A percentile compares a stretch with the other conserved stretches of the same genome.
Evolutionary conservation across 768 basidiomycete genomes (phyloP).

Genomic region (Tubosaeta sp.): DNA sequence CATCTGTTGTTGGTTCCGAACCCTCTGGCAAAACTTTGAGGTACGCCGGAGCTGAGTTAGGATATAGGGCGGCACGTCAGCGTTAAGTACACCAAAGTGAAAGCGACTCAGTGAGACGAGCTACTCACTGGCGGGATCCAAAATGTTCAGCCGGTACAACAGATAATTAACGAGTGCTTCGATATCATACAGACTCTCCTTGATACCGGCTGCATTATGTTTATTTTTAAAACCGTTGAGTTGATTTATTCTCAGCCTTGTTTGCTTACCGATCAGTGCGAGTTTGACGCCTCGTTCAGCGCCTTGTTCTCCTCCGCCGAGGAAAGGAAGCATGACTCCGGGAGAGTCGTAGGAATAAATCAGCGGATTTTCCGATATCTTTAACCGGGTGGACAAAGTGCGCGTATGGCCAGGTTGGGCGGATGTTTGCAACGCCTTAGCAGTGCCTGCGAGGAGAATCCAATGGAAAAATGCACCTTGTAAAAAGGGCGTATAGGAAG

Average conservation of each 20-base stretch:
- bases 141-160: conserved; percentile 75
- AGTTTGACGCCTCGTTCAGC: conserved; percentile 92
- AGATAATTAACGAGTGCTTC: conserved; percentile 85
- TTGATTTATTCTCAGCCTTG: conserved; percentile 9
- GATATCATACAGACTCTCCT: conserved; percentile 84
- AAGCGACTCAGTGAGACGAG: neutral
- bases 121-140: conserved; percentile 65
- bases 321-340: conserved; percentile 94
- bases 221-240: conserved; percentile 3
- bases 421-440: conserved; percentile 88
- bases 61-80: conserved; percentile 1
- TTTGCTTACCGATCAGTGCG: conserved; percentile 79
- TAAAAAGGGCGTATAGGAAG: neutral
- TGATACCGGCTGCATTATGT: conserved; percentile 73
- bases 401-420: conserved; percentile 89
- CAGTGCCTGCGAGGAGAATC: conserved; percentile 46
- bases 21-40: conserved; percentile 54
- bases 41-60: conserved; percentile 61
- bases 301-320: conserved; percentile 80
- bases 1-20: conserved; percentile 54
- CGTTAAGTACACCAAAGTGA: conserved; percentile 1
- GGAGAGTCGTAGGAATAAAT: conserved; percentile 96
- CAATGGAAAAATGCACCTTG: conserved; percentile 2
- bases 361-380: conserved; percentile 72
- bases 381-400: conserved; percentile 82